Base-by-base conservation (phyloP, 2,329 filamentous ascomycete genomes). In the Parastagonospora nodorum region DNA sequence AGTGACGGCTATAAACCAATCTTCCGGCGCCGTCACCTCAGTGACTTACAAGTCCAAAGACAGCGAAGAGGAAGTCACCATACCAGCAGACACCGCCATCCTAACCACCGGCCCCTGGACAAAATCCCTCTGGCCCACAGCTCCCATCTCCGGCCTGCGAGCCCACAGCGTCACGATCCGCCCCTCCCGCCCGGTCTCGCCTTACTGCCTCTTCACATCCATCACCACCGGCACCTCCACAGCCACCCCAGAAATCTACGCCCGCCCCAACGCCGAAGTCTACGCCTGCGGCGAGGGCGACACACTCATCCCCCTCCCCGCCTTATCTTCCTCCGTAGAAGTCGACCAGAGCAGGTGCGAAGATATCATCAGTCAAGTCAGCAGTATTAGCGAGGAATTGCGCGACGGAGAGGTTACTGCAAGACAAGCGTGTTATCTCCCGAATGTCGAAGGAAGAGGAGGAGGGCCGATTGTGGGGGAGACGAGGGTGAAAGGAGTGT, bases 221-320 rank as follows among this genome's bases (percentile, higher is more conserved):
- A 93, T 99, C 56, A 82, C 33, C 80, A 96, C 2, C 90, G 91
- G 75, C 11, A 10, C 16, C 14, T 80, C 80, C 2, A 77, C 75
- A 54, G 37, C 32, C 38, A 87, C 90, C 24, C 94, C 94, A 0
- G 94, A 99, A 73, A 94, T 97, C 55, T 99, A 99, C 71, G 89
- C 94, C 0, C 83, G 94, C 4, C 92, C 92, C 0, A 88, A 91
- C 69, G 84, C 88, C 48, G 92, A 96, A 70, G 88, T 96, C 9
- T 99, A 99, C 72, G 92, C 91, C 0, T 99, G 94, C 69, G 94
- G 92, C 38, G 92, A 97, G 66, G 90, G 91, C 16, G 94, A 99
- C 69, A 82, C 82, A 1, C 73, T 80, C 2, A 82, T 90, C 0
- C 88, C 90, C 0, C 80, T 99, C 1, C 94, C 94, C 0, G 78